These are phyloP conservation scores for Sporothrix protearum DNA, from an alignment of 2,329 filamentous ascomycete species.

Conservation along the genomic window DNA sequence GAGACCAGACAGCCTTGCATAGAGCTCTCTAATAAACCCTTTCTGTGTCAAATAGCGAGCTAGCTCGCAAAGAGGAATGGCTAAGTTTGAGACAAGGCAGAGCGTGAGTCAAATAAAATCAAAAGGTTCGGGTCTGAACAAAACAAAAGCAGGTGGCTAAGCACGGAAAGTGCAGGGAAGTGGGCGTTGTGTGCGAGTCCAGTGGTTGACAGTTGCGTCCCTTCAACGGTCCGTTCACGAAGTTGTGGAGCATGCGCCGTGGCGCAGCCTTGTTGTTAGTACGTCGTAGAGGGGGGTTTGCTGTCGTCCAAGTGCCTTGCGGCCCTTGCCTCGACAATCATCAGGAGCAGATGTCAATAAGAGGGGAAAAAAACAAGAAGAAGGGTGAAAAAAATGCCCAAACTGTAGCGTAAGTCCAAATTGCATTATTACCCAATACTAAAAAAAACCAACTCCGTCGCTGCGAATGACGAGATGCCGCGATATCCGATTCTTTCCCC, in stretches of 20 bases:
- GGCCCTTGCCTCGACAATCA: neutral
- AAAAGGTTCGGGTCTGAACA: neutral
- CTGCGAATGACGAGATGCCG: conserved; percentile 7
- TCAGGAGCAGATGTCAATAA: neutral
- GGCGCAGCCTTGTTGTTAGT: conserved; percentile 11
- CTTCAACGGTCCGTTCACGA: neutral
- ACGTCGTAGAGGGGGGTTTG: neutral
- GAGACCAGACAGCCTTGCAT: neutral
- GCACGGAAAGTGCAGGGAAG: neutral
- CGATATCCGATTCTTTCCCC: neutral
- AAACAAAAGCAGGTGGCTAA: neutral
- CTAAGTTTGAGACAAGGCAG: neutral
- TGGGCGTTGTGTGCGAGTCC: neutral
- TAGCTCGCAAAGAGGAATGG: neutral
- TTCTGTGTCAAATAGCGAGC: neutral
- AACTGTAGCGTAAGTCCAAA: neutral
- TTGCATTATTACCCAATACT: conserved; percentile 8
- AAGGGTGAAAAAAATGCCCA: neutral
- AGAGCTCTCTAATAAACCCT: neutral
- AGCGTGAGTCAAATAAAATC: conserved; percentile 6
- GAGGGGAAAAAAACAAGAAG: neutral
- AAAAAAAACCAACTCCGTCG: conserved; percentile 16
- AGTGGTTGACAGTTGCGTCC: neutral
- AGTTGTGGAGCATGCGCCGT: conserved; percentile 3
- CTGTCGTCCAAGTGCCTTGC: neutral